phyloP scores from a whole-genome alignment of 2,329 filamentous ascomycete species.

The Cladosporium sp. region DNA sequence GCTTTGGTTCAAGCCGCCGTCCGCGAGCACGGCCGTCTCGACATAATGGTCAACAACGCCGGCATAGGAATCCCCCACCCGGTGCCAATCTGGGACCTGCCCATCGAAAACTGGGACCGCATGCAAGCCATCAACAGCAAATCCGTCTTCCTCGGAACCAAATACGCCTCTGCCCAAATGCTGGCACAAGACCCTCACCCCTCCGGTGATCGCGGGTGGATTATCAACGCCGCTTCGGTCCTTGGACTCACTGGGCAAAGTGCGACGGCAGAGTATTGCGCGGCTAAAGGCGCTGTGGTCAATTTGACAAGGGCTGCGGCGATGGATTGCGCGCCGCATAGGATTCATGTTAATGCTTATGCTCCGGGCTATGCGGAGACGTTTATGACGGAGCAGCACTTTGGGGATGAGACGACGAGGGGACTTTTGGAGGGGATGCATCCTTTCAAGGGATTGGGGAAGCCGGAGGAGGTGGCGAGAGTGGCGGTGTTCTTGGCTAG shows the following conservation, averaged over 20 bases:
- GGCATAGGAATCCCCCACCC: constrained; percentile 50
- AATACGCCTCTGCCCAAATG: constrained; percentile 49
- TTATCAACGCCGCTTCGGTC: constrained; percentile 48
- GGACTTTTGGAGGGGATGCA: constrained; percentile 76
- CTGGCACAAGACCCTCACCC: constrained; percentile 41
- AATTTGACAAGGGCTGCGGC: constrained; percentile 26
- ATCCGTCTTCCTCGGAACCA: constrained; percentile 42
- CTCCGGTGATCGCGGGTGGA: constrained; percentile 45
- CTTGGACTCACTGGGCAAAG: constrained; percentile 36
- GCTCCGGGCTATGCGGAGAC: constrained; percentile 26
- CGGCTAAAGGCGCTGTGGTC: constrained; percentile 26
- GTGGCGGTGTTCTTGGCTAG: constrained; percentile 81
- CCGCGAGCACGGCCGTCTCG: constrained; percentile 49
- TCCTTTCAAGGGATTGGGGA: constrained; percentile 68
- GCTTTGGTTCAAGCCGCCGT: constrained; percentile 50
- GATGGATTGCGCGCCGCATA: constrained; percentile 25
- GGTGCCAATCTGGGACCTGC: constrained; percentile 43
- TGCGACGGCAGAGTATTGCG: constrained; percentile 21
- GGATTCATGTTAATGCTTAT: constrained; percentile 28
- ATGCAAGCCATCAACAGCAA: constrained; percentile 35
- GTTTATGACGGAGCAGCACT: constrained; percentile 21
- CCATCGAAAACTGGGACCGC: constrained; percentile 44
- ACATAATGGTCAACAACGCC: constrained; percentile 81
- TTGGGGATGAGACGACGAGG: constrained; percentile 51
- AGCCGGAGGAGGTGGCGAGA: constrained; percentile 69